Percentiles rank a stretch among this genome's conserved stretches.
Evolutionary conservation across 2,329 filamentous ascomycete species (phyloP).

Genomic region (Pseudogymnoascus sp.): DNA sequence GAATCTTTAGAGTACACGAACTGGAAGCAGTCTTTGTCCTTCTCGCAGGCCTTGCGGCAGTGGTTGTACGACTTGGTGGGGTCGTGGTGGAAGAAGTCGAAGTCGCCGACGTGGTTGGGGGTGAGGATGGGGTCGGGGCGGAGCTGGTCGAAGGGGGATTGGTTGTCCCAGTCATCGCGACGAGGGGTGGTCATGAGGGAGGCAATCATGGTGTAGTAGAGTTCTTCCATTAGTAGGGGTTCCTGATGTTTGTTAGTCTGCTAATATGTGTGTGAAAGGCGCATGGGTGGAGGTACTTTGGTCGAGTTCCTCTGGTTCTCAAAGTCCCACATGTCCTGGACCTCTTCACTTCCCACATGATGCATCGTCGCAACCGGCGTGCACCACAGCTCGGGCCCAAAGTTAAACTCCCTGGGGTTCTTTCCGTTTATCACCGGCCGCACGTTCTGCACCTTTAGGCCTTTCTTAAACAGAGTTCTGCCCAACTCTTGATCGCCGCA

Average conservation of each 20-base stretch:
- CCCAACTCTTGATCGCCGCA: constrained; percentile 49
- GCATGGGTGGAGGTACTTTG: constrained; percentile 10
- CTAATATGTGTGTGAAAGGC: not conserved
- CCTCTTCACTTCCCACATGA: constrained; percentile 47
- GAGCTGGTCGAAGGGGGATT: constrained; percentile 43
- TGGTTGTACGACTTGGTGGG: constrained; percentile 38
- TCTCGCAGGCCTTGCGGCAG: constrained; percentile 45
- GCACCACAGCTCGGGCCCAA: constrained; percentile 41
- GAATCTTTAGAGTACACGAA: constrained; percentile 26
- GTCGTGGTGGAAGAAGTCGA: constrained; percentile 34
- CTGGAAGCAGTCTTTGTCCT: constrained; percentile 30
- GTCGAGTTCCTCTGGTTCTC: constrained; percentile 34
- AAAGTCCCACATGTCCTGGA: constrained; percentile 46
- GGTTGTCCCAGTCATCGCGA: constrained; percentile 48
- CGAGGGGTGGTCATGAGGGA: constrained; percentile 35
- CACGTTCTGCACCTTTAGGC: constrained; percentile 36
- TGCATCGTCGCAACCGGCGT: constrained; percentile 52
- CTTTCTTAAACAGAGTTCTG: constrained; percentile 41
- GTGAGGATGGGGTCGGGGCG: constrained; percentile 23
- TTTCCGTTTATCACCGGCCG: constrained; percentile 51
- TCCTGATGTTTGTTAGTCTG: constrained; percentile 27
- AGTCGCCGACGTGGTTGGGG: constrained; percentile 1
- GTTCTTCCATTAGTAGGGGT: constrained; percentile 41
- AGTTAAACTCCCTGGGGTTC: constrained; percentile 45
- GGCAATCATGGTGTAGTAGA: constrained; percentile 44